Evolutionary conservation across 2,329 filamentous ascomycete species (phyloP), one percentile per base, ranked within the genome.

Genomic region (Onygenales sp.): DNA sequence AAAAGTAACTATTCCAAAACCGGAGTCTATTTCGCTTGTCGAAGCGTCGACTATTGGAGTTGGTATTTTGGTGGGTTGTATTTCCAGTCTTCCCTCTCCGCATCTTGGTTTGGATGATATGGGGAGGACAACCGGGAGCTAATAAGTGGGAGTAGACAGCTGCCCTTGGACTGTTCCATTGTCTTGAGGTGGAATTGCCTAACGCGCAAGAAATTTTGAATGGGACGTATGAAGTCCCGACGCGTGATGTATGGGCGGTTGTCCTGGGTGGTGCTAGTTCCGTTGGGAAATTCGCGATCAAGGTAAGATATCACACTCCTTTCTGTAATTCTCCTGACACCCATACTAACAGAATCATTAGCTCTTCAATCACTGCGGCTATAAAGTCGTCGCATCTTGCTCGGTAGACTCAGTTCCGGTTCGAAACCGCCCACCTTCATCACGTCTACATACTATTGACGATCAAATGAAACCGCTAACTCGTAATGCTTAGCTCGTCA

Each of bases 251-350:
- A 57, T 69, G 66, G 66, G 60, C 60, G 13, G 51, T 69, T 33
- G 59, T 70, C 5, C 62, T 68, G 42, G 66, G 66, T 32, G 67
- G 66, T 21, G 61, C 64, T 5, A 63, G 62, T 55, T 62, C 57
- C 44, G 64, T 68, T 13, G 67, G 67, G 6, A 66, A 63, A 51
- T 63, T 58, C 45, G 63, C 63, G 13, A 59, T 68, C 42, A 62
- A 57, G 45, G 56, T 51, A 54, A 45, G 6, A 37, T 27, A 49
- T 14, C 14, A 17, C 11, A 8, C 44, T 31, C 11, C 33, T 8
- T 17, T 6, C 34, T 42, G 10, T 32, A 7, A 14, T 2, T 32
- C 36, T 21, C 7, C 7, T 13, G n/a, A 49, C n/a, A 31, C 3
- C 10, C 17, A 49, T 49, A n/a, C 47, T 49, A 40, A 49, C 7